Evolutionary conservation across 1,284 basidiomycete genomes (phyloP).

Genomic region (Melampsora larici-populina): DNA sequence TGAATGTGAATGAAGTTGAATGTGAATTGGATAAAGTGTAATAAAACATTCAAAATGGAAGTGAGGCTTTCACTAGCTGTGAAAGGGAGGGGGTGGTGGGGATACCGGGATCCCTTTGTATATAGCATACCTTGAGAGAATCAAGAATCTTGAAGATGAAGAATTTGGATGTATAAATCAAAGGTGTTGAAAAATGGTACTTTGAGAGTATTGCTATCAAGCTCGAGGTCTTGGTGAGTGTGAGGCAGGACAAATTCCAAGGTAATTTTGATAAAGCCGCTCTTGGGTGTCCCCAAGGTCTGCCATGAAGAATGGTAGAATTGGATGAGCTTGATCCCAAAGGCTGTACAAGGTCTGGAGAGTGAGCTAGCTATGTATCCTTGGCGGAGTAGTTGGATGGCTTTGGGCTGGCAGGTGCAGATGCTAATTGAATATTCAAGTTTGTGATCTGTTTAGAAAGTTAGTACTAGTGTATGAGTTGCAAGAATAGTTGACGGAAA

Average conservation of each 20-base stretch:
- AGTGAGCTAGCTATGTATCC: slow-evolving; percentile 6
- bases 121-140: not conserved
- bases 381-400: not conserved
- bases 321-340: slow-evolving; percentile 10
- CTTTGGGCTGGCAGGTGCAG: slow-evolving; percentile 5
- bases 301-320: slow-evolving; percentile 9
- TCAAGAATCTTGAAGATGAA: not conserved
- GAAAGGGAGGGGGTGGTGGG: too few relatives aligned
- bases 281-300: not conserved
- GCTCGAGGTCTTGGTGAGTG: not conserved
- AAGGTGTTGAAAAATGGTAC: not conserved
- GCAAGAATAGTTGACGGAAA: too few relatives aligned
- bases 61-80: too few relatives aligned
- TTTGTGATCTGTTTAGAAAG: not conserved
- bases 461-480: too few relatives aligned
- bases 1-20: too few relatives aligned
- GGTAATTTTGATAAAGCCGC: not conserved
- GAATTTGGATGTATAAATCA: not conserved
- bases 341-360: not conserved
- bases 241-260: not conserved
- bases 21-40: too few relatives aligned
- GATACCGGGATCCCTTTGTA: too few relatives aligned
- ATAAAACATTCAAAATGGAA: too few relatives aligned
- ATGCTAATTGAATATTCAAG: not conserved
- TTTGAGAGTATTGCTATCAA: not conserved